Percentiles rank a stretch among this genome's conserved stretches.
Evolutionary conservation across 495 filamentous ascomycete genomes (phyloP).

Genomic region (Trichocladium uniseriatum): DNA sequence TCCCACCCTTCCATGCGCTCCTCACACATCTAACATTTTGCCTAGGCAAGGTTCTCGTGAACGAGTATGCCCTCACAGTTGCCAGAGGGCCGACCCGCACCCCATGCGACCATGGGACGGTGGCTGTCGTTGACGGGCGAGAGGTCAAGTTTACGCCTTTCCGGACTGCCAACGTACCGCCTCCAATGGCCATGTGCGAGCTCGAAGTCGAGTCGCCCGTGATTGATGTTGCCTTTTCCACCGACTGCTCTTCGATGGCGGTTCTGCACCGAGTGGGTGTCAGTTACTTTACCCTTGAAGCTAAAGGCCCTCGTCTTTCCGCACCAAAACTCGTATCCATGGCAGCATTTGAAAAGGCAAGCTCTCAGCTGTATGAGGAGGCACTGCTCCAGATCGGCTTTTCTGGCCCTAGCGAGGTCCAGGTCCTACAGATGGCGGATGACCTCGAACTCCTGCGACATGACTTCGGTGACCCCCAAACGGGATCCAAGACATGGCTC

Average conservation of each 20-base stretch:
- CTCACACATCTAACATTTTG: constrained; percentile 17
- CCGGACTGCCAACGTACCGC: constrained; percentile 73
- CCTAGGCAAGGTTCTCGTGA: constrained; percentile 44
- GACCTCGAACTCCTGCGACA: constrained; percentile 13
- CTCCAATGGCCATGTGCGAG: constrained; percentile 83
- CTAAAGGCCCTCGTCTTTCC: constrained; percentile 34
- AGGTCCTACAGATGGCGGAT: constrained; percentile 18
- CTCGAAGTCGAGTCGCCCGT: constrained; percentile 51
- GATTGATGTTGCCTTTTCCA: constrained; percentile 66
- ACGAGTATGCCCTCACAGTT: constrained; percentile 64
- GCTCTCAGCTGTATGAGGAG: constrained; percentile 9
- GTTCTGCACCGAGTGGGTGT: constrained; percentile 57
- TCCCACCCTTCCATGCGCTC: not conserved
- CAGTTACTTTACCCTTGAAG: constrained; percentile 55
- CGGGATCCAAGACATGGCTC: constrained; percentile 1
- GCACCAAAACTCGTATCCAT: constrained; percentile 24
- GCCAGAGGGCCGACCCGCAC: constrained; percentile 54
- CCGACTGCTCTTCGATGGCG: constrained; percentile 56
- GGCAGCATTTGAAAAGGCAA: constrained; percentile 12
- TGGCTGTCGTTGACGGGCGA: constrained; percentile 82
- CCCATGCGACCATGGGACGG: constrained; percentile 70
- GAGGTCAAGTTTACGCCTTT: constrained; percentile 78
- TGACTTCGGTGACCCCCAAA: constrained; percentile 7
- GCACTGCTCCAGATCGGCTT: constrained; percentile 23
- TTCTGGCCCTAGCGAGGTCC: constrained; percentile 10